These are phyloP conservation scores for Dendrobium catenatum DNA, from an alignment of 106 monocot genomes.

Conservation along the genomic window DNA sequence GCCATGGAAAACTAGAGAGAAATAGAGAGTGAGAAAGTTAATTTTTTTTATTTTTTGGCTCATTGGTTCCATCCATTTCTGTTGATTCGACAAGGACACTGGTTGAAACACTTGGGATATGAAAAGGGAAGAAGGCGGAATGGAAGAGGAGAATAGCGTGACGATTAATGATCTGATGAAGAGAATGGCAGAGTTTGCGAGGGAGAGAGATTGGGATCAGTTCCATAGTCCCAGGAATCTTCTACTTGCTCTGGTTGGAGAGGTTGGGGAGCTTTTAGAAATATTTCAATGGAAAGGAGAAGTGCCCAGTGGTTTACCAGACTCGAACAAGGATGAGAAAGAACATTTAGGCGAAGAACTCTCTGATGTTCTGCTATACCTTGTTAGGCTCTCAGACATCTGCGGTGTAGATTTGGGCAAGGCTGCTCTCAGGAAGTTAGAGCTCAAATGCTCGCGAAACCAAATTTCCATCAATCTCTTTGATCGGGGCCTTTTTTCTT, in stretches of 20 bases:
- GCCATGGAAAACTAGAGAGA: no score
- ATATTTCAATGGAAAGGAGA: constrained; percentile 96
- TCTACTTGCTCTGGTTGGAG: constrained; percentile 84
- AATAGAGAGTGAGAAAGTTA: no score
- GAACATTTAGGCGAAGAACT: constrained; percentile 86
- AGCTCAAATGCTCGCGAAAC: no score
- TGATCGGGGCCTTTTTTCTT: neutral
- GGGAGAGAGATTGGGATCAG: constrained; percentile 88
- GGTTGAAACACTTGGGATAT: neutral
- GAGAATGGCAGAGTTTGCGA: constrained; percentile 82
- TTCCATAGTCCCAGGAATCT: constrained; percentile 88
- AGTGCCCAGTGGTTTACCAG: constrained; percentile 74
- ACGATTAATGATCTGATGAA: constrained; percentile 47
- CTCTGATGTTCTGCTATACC: constrained; percentile 85
- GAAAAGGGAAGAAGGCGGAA: neutral
- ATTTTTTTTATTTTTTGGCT: neutral
- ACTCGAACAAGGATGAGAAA: constrained; percentile 70
- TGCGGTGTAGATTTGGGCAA: constrained; percentile 72
- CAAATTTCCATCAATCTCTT: neutral
- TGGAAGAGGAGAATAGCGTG: neutral
- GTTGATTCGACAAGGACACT: neutral
- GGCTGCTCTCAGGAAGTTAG: constrained; percentile 69
- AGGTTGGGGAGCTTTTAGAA: constrained; percentile 88
- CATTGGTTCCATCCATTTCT: neutral
- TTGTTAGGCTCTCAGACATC: constrained; percentile 74